Evolutionary conservation across 2,329 filamentous ascomycete genomes (phyloP).

Genomic region (Stylonectria norvegica): DNA sequence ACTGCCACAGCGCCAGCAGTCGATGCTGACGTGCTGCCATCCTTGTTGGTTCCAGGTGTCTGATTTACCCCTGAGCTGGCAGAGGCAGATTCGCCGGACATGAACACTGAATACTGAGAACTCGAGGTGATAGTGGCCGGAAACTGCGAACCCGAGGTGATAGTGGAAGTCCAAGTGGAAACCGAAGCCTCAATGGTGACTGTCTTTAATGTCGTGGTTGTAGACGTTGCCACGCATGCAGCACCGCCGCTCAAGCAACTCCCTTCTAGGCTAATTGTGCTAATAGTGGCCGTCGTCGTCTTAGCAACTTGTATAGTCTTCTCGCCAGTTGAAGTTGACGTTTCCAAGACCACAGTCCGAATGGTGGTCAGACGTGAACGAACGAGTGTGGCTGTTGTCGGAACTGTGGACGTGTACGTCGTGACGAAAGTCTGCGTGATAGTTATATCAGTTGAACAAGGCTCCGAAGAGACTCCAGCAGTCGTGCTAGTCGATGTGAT

Average conservation of each 20-base stretch:
- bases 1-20: slow-evolving; percentile 19
- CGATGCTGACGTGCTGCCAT: slow-evolving; percentile 16
- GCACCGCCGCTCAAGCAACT: slow-evolving; percentile 14
- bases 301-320: slow-evolving; percentile 14
- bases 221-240: slow-evolving; percentile 9
- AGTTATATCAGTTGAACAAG: slow-evolving; percentile 24
- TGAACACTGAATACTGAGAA: slow-evolving; percentile 9
- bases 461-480: slow-evolving; percentile 5
- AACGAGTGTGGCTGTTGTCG: slow-evolving; percentile 14
- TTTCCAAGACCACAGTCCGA: slow-evolving; percentile 21
- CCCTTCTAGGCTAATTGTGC: slow-evolving; percentile 16
- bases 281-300: slow-evolving; percentile 20
- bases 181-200: not conserved
- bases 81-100: slow-evolving; percentile 9
- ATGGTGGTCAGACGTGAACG: slow-evolving; percentile 21
- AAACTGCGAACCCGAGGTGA: not conserved
- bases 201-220: not conserved
- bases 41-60: slow-evolving; percentile 1
- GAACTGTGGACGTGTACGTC: slow-evolving; percentile 21
- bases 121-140: not conserved
- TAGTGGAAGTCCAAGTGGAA: not conserved
- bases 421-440: slow-evolving; percentile 19
- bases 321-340: slow-evolving; percentile 25
- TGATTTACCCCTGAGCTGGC: not conserved
- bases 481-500: not conserved